Conservation (phyloP, 2,329 filamentous ascomycete species). For the Pyrenophora graminea region DNA sequence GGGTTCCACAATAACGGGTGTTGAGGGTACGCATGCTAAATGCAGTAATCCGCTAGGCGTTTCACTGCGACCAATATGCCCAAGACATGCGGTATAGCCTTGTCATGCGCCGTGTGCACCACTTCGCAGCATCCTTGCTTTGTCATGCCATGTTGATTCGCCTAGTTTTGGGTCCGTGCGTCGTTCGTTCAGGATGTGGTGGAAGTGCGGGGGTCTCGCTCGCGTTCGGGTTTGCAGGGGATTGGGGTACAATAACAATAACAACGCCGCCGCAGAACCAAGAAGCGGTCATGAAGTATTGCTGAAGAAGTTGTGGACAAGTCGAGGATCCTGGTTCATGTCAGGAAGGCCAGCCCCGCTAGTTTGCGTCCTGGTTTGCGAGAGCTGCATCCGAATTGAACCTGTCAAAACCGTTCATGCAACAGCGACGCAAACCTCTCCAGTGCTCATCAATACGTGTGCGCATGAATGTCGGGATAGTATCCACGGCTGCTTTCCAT, state of each 20-base stretch:
- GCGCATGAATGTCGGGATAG: constrained; percentile 51
- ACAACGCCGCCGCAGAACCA: constrained; percentile 16
- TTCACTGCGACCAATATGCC: constrained; percentile 19
- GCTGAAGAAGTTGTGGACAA: neutral
- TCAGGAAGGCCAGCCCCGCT: constrained; percentile 2
- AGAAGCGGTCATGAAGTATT: constrained; percentile 3
- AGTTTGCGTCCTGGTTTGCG: constrained; percentile 1
- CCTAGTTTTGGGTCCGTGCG: constrained; percentile 23
- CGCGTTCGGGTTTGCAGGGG: constrained; percentile 19
- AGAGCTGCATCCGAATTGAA: constrained; percentile 12
- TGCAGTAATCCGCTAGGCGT: constrained; percentile 26
- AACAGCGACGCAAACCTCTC: constrained; percentile 8
- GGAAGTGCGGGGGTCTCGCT: constrained; percentile 4
- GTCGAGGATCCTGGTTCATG: neutral
- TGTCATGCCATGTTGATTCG: constrained; percentile 22
- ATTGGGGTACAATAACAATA: constrained; percentile 23
- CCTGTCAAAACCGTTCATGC: constrained; percentile 14
- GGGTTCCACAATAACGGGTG: constrained; percentile 9
- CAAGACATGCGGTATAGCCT: constrained; percentile 14
- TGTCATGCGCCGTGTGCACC: constrained; percentile 19
- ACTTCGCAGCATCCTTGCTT: constrained; percentile 19
- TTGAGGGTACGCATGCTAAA: constrained; percentile 22
- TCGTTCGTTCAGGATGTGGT: constrained; percentile 21
- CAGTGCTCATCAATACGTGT: constrained; percentile 43
- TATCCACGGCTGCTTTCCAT: constrained; percentile 54